These are phyloP conservation scores for Phialocephala sp. DNA, from an alignment of 2,329 filamentous ascomycete species.

Conservation along the genomic window DNA sequence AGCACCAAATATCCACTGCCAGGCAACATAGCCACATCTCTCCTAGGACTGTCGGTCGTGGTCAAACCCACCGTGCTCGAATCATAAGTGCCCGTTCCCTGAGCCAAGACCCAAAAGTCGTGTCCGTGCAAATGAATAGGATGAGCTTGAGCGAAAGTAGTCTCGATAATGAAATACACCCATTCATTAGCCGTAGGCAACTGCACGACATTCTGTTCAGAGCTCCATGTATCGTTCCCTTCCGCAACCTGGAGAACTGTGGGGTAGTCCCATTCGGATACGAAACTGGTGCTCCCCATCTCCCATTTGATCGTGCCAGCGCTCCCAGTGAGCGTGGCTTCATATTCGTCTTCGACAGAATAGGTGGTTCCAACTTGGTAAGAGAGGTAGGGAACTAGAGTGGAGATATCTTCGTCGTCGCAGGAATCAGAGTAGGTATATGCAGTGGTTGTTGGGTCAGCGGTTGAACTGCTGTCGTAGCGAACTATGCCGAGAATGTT, in stretches of 20 bases:
- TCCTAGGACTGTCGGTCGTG: constrained; percentile 53
- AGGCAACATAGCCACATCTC: constrained; percentile 55
- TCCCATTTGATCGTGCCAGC: constrained; percentile 17
- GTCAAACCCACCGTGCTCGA: constrained; percentile 43
- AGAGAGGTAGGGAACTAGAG: neutral
- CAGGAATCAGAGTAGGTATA: constrained; percentile 12
- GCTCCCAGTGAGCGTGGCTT: neutral
- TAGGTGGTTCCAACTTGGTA: constrained; percentile 9
- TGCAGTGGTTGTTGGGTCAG: constrained; percentile 11
- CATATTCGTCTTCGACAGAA: constrained; percentile 10
- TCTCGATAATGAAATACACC: constrained; percentile 22
- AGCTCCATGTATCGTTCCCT: constrained; percentile 7
- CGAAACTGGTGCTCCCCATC: constrained; percentile 37
- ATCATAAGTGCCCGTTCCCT: constrained; percentile 12
- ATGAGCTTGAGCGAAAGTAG: constrained; percentile 40
- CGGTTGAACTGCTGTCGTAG: constrained; percentile 22
- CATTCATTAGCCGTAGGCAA: constrained; percentile 23
- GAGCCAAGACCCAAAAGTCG: constrained; percentile 46
- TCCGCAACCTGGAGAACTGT: constrained; percentile 44
- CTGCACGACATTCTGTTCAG: constrained; percentile 19
- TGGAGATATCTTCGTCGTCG: constrained; percentile 18
- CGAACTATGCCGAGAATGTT: constrained; percentile 30
- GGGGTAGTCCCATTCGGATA: constrained; percentile 49
- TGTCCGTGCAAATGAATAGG: constrained; percentile 57
- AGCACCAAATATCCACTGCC: constrained; percentile 52